These are phyloP conservation scores for Rhizopogon vinicolor DNA, from an alignment of 768 basidiomycete species.

Conservation along the genomic window DNA sequence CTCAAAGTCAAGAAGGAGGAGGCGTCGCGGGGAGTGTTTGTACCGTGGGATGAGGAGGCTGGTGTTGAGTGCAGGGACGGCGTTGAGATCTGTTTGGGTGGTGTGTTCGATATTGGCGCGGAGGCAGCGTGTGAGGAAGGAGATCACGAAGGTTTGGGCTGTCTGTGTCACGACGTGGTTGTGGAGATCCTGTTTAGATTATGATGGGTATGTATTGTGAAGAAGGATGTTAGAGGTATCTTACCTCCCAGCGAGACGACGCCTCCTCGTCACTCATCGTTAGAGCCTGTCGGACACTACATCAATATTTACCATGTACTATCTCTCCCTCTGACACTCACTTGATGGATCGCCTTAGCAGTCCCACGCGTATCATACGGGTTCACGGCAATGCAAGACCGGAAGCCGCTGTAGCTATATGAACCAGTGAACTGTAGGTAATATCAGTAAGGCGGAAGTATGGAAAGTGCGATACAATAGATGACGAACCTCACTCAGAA, in stretches of 20 bases:
- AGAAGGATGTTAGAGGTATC: conserved; percentile 12
- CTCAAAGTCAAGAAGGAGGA: conserved; percentile 76
- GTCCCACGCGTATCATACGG: conserved; percentile 86
- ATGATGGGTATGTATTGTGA: not conserved
- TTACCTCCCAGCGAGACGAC: conserved; percentile 68
- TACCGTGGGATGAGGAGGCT: conserved; percentile 60
- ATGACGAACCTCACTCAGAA: conserved; percentile 66
- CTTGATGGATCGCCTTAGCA: conserved; percentile 68
- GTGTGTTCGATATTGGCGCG: conserved; percentile 70
- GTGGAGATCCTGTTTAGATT: conserved; percentile 55
- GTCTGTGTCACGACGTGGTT: conserved; percentile 84
- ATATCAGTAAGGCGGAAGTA: conserved; percentile 1
- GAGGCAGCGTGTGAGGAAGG: conserved; percentile 72
- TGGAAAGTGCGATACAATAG: not conserved
- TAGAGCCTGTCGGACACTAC: conserved; percentile 42
- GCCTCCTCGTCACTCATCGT: conserved; percentile 78
- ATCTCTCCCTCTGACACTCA: not conserved
- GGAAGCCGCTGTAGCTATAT: conserved; percentile 83
- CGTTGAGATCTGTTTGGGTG: conserved; percentile 19
- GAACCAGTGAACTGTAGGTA: conserved; percentile 72
- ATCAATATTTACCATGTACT: not conserved
- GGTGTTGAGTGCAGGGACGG: conserved; percentile 39
- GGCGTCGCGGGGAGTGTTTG: conserved; percentile 56
- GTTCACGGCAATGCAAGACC: conserved; percentile 82
- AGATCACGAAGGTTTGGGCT: conserved; percentile 76